A percentile compares a stretch with the other conserved stretches of the same genome.
These are phyloP conservation scores for Acanthamoeba triangularis DNA, from an alignment of 208 protist genomes.

Conservation along the genomic window DNA sequence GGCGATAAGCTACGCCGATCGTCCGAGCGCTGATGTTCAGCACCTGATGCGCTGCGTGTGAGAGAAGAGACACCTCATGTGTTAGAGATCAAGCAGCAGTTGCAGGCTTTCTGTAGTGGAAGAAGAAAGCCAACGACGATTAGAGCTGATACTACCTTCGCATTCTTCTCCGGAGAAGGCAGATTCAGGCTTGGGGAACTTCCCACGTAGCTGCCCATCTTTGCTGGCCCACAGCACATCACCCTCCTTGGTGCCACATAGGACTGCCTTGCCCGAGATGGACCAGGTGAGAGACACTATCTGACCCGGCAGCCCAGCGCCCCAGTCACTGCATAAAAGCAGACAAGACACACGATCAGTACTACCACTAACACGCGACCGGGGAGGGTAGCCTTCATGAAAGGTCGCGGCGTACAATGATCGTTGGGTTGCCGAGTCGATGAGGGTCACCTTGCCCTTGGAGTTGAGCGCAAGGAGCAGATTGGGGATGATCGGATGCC, in stretches of 20 bases:
- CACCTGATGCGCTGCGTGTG: constrained; percentile 14
- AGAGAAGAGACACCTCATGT: neutral
- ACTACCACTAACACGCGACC: neutral
- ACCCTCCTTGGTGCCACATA: neutral
- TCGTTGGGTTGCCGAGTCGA: neutral
- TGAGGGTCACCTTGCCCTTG: constrained; percentile 31
- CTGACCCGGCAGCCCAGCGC: neutral
- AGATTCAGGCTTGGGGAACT: neutral
- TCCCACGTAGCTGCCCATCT: neutral
- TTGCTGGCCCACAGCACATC: constrained; percentile 3
- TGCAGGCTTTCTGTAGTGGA: neutral
- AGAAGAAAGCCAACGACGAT: no score
- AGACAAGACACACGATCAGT: neutral
- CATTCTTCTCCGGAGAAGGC: neutral
- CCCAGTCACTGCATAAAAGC: neutral
- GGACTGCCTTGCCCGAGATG: neutral
- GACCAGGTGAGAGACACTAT: neutral
- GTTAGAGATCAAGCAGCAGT: no score
- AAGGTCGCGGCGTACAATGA: neutral
- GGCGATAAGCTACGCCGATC: constrained; percentile 10
- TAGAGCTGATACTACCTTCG: neutral
- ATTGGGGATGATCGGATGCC: constrained; percentile 20
- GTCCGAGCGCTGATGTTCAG: neutral
- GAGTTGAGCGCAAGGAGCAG: constrained; percentile 17
- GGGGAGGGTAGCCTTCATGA: neutral